phyloP scores from a whole-genome alignment of 768 basidiomycete species.

The Cystofilobasidium macerans region DNA sequence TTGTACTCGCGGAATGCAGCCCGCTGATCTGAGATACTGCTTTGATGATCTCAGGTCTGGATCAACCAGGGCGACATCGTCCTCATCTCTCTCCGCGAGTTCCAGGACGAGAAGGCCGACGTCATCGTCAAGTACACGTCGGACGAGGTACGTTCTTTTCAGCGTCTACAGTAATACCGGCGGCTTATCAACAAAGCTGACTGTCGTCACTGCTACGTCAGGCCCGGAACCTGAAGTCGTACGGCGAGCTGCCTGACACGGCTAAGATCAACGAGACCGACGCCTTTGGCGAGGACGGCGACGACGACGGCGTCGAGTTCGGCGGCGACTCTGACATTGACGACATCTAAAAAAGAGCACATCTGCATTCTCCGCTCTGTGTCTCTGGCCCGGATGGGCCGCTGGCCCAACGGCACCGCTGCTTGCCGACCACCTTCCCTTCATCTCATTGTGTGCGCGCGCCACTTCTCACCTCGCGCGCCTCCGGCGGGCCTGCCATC shows the following conservation, averaged over 20 bases:
- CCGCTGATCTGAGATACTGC: too few relatives aligned
- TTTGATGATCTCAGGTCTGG: slow-evolving; percentile 60
- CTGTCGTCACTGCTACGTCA: too few relatives aligned
- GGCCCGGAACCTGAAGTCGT: slow-evolving; percentile 69
- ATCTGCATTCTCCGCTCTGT: too few relatives aligned
- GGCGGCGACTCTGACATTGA: slow-evolving; percentile 27
- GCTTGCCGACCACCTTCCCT: too few relatives aligned
- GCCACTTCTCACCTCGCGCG: too few relatives aligned
- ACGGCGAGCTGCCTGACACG: slow-evolving; percentile 89
- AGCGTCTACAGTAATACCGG: slow-evolving; percentile 33
- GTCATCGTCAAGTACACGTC: slow-evolving; percentile 98
- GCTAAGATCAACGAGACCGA: slow-evolving; percentile 48
- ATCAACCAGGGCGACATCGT: slow-evolving; percentile 98
- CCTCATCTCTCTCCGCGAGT: slow-evolving; percentile 85
- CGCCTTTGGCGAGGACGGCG: slow-evolving; percentile 79
- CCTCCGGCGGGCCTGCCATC: too few relatives aligned
- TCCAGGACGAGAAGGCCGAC: slow-evolving; percentile 98
- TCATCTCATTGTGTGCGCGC: too few relatives aligned
- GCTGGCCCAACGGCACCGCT: too few relatives aligned
- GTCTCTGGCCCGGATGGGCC: too few relatives aligned
- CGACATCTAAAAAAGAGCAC: slow-evolving; percentile 18
- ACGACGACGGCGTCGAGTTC: slow-evolving; percentile 27
- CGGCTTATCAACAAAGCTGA: neutral
- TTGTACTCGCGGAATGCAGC: too few relatives aligned
- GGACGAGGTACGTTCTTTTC: slow-evolving; percentile 50